Evolutionary conservation across 1,284 basidiomycete species (phyloP).

Genomic region (Trametes pubescens): DNA sequence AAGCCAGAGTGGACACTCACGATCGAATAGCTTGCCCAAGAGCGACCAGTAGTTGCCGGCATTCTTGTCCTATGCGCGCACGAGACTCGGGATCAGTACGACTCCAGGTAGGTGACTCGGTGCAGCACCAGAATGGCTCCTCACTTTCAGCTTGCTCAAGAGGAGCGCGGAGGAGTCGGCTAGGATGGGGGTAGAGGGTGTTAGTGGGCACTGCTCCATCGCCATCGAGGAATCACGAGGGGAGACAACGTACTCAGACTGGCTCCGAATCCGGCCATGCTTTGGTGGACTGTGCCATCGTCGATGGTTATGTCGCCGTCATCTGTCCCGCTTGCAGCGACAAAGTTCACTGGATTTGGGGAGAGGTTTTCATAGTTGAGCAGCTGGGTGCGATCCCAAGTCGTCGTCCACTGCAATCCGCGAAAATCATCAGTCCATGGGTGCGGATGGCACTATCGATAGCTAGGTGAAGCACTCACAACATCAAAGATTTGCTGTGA

Average conservation of each 20-base stretch:
- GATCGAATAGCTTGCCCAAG: constrained; percentile 54
- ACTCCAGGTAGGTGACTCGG: too few species aligned
- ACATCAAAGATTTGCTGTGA: constrained; percentile 48
- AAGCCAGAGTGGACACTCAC: constrained; percentile 35
- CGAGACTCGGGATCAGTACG: background rate
- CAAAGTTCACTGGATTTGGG: constrained; percentile 47
- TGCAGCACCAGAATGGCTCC: background rate
- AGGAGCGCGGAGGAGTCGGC: constrained; percentile 59
- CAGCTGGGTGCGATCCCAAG: constrained; percentile 47
- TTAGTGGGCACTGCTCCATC: background rate
- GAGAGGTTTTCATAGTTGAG: constrained; percentile 45
- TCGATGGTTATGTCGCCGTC: constrained; percentile 54
- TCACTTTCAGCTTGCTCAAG: constrained; percentile 56
- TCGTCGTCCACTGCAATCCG: constrained; percentile 45
- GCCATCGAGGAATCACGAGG: background rate
- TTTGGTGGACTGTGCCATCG: constrained; percentile 51
- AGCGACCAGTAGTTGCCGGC: constrained; percentile 54
- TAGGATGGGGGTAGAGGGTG: constrained; percentile 29
- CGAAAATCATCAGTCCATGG: background rate
- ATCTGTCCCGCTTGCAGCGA: constrained; percentile 48
- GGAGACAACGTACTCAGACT: constrained; percentile 49
- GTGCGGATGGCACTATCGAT: background rate
- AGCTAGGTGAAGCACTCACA: constrained; percentile 34
- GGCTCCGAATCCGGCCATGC: constrained; percentile 58
- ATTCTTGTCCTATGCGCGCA: constrained; percentile 44